phyloP scores from a whole-genome alignment of 495 filamentous ascomycete genomes.

The Parathielavia appendiculata region DNA sequence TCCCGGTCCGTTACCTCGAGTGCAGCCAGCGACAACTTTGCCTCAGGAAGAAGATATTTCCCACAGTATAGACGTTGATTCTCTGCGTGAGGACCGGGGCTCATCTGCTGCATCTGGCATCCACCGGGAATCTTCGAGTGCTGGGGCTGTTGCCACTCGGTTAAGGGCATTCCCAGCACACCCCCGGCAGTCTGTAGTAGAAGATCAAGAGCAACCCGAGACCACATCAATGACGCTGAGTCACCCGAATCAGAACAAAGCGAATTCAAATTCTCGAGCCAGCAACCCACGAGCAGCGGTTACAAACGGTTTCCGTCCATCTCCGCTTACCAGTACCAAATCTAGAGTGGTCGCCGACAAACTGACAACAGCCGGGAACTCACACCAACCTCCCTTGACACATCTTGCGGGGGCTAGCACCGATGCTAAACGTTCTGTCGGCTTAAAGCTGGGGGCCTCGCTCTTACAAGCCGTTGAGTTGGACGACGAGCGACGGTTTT shows the following conservation, averaged over 20 bases:
- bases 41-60: conserved; percentile 10
- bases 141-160: not conserved
- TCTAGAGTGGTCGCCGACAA: not conserved
- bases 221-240: not conserved
- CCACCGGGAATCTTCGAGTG: not conserved
- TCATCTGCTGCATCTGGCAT: too few species aligned
- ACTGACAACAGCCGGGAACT: not conserved
- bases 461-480: conserved; percentile 14
- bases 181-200: not conserved
- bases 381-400: not conserved
- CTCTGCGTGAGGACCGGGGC: not conserved
- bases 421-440: not conserved
- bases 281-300: not conserved
- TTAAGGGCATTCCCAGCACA: not conserved
- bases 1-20: not conserved
- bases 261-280: not conserved
- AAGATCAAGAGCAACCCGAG: not conserved
- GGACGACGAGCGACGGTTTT: conserved; percentile 13
- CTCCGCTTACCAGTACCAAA: not conserved
- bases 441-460: not conserved
- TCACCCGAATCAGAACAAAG: not conserved
- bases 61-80: not conserved
- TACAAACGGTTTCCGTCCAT: not conserved
- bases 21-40: conserved; percentile 11
- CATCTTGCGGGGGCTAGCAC: not conserved